phyloP scores from a whole-genome alignment of 257 asterid species.

The Salvia rosmarinus region DNA sequence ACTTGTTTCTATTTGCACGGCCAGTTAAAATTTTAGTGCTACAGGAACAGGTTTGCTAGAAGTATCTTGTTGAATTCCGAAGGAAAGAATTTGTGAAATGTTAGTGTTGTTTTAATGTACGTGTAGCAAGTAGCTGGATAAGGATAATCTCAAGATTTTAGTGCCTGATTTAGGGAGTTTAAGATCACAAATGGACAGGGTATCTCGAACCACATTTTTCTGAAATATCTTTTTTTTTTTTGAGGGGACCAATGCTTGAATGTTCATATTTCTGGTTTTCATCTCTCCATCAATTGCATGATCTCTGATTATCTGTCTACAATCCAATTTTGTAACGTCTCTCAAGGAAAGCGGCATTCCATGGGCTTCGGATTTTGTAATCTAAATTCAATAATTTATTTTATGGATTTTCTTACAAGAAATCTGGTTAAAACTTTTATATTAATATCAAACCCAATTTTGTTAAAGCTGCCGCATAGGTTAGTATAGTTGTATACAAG shows the following conservation, averaged over 20 bases:
- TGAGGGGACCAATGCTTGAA: neutral
- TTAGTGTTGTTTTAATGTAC: neutral
- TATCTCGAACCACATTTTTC: constrained; percentile 28
- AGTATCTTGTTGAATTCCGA: neutral
- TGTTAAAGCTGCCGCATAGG: no score
- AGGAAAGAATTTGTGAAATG: neutral
- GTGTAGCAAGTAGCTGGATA: constrained; percentile 1
- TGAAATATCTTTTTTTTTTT: constrained; percentile 1
- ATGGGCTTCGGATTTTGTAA: no score
- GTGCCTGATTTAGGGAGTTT: constrained; percentile 16
- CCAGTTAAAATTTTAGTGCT: neutral
- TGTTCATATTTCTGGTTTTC: neutral
- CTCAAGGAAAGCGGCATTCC: no score
- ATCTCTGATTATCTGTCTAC: no score
- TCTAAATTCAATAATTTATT: no score
- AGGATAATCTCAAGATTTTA: neutral
- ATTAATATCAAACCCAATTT: no score
- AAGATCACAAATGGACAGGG: constrained; percentile 13
- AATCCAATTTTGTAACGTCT: no score
- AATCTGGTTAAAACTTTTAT: no score
- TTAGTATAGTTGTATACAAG: no score
- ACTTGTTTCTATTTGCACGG: neutral
- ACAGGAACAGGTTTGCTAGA: neutral
- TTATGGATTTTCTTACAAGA: no score
- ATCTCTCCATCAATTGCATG: neutral